Conservation (phyloP, 208 protist genomes). For the Vickermania ingenoplastis region DNA sequence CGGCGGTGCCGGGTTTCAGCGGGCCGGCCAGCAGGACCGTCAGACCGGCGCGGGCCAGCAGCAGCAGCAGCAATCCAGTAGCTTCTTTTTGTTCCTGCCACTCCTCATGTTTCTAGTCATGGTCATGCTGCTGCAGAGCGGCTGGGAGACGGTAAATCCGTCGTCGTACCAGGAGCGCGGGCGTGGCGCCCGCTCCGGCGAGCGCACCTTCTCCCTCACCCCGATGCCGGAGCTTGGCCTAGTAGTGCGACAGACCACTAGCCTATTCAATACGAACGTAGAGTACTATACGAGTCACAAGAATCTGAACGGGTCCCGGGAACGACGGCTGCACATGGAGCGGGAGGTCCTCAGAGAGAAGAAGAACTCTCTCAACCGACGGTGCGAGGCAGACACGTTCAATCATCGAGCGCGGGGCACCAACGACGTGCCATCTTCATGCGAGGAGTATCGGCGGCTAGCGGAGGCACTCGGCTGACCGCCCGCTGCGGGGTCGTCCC, state of each 20-base stretch:
- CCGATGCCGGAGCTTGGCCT: slow-evolving; percentile 35
- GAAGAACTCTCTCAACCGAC: slow-evolving; percentile 49
- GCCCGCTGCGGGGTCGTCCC: too few species aligned
- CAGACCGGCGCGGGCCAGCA: slow-evolving; percentile 6
- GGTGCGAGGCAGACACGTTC: slow-evolving; percentile 76
- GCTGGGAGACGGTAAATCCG: slow-evolving; percentile 33
- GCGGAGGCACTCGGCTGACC: slow-evolving; percentile 26
- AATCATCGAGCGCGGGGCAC: slow-evolving; percentile 42
- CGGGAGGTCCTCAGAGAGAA: slow-evolving; percentile 56
- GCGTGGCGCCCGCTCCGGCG: neutral
- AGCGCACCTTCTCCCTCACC: slow-evolving; percentile 49
- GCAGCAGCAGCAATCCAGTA: slow-evolving; percentile 33
- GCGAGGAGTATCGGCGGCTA: slow-evolving; percentile 41
- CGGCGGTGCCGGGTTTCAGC: neutral
- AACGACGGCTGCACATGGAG: slow-evolving; percentile 32
- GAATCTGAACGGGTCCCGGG: slow-evolving; percentile 40
- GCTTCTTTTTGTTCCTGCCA: slow-evolving; percentile 54
- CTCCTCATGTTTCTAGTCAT: slow-evolving; percentile 66
- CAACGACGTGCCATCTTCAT: slow-evolving; percentile 54
- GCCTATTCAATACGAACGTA: slow-evolving; percentile 43
- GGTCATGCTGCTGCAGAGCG: slow-evolving; percentile 57
- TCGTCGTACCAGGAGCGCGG: slow-evolving; percentile 14
- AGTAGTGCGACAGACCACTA: slow-evolving; percentile 37
- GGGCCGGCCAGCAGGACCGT: neutral
- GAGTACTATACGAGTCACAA: slow-evolving; percentile 52